A percentile compares a stretch with the other conserved stretches of the same genome.
These are phyloP conservation scores for Aspergillus versicolor DNA, from an alignment of 2,329 filamentous ascomycete genomes.

Conservation along the genomic window DNA sequence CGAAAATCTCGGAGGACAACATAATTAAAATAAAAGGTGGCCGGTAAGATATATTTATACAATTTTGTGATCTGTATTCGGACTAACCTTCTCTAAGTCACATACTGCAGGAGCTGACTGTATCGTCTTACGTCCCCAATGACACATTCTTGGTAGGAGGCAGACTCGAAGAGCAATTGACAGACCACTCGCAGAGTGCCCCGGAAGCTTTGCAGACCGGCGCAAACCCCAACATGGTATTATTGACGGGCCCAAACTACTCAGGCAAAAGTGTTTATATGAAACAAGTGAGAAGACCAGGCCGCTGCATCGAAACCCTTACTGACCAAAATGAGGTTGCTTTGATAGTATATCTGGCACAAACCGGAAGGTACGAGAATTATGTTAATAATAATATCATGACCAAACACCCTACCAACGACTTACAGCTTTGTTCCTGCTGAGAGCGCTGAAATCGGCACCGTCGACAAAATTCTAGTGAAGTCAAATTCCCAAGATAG, in stretches of 20 bases:
- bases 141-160: constrained; percentile 70
- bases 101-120: constrained; percentile 79
- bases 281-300: constrained; percentile 62
- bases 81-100: constrained; percentile 52
- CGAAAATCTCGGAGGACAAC: constrained; percentile 69
- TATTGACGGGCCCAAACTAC: constrained; percentile 92
- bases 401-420: background rate
- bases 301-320: background rate
- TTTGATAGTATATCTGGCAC: constrained; percentile 86
- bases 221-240: constrained; percentile 63
- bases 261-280: constrained; percentile 96
- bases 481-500: constrained; percentile 74
- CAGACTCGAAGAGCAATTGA: constrained; percentile 1
- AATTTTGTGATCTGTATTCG: background rate
- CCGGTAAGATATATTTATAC: constrained; percentile 46
- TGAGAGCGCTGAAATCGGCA: constrained; percentile 69
- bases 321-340: constrained; percentile 56
- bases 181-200: background rate
- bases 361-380: constrained; percentile 63
- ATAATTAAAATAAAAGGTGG: constrained; percentile 73
- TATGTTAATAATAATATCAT: background rate
- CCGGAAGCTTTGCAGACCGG: constrained; percentile 1
- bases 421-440: constrained; percentile 77
- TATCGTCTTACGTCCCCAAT: constrained; percentile 80
- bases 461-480: constrained; percentile 91